Percentiles rank a stretch among this genome's conserved stretches.
These are phyloP conservation scores for Citeromyces matritensis DNA, from an alignment of 805 yeast species.

Conservation along the genomic window DNA sequence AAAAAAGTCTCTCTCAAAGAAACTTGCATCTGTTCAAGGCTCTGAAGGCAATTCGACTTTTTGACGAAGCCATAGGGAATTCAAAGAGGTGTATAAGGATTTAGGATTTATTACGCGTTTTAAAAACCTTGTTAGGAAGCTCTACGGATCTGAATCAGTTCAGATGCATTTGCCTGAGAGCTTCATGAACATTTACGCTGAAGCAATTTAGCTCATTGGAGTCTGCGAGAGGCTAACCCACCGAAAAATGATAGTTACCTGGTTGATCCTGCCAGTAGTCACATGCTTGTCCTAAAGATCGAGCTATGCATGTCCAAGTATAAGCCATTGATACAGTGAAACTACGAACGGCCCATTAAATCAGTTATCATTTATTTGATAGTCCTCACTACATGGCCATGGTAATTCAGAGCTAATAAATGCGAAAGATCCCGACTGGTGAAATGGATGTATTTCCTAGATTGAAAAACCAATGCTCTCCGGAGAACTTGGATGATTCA, in stretches of 20 bases:
- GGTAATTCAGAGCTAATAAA: conserved; percentile 34
- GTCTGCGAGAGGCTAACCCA: too few species aligned
- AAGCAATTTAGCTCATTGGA: too few species aligned
- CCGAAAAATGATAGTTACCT: conserved; percentile 14
- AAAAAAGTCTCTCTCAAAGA: too few species aligned
- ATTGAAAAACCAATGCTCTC: conserved; percentile 28
- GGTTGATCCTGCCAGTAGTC: conserved; percentile 38
- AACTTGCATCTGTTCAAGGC: too few species aligned
- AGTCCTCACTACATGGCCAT: conserved; percentile 30
- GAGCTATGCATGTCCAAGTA: conserved; percentile 33
- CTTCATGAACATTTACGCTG: too few species aligned
- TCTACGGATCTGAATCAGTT: too few species aligned
- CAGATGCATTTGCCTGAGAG: too few species aligned
- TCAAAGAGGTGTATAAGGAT: too few species aligned
- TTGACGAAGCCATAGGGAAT: too few species aligned
- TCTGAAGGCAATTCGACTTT: too few species aligned
- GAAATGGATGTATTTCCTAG: conserved; percentile 25
- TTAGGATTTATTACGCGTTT: too few species aligned
- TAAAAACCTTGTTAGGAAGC: too few species aligned
- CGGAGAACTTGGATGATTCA: conserved; percentile 25
- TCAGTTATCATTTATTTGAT: conserved; percentile 34
- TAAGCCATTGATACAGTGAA: conserved; percentile 30
- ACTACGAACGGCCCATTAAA: conserved; percentile 35
- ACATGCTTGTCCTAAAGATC: conserved; percentile 37
- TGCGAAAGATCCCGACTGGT: conserved; percentile 24